Evolutionary conservation across 176 grass and related monocot genomes (phyloP).

Genomic region (Tuctoria greenei): DNA sequence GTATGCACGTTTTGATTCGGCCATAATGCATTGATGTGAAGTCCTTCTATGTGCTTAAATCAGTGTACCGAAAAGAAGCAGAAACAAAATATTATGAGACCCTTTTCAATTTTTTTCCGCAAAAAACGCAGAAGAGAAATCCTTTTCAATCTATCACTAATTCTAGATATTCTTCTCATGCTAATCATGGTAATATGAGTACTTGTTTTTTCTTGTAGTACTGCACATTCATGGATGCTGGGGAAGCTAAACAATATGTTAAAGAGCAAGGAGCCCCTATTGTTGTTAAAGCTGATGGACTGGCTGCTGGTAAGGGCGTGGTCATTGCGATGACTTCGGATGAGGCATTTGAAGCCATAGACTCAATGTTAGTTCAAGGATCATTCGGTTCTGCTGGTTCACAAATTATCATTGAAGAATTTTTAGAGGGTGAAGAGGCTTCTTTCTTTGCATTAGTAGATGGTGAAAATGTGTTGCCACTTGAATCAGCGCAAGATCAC

Average conservation of each 20-base stretch:
- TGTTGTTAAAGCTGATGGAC: slow-evolving; percentile 86
- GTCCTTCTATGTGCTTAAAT: not conserved
- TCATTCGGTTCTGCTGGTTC: slow-evolving; percentile 87
- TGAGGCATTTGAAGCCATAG: slow-evolving; percentile 71
- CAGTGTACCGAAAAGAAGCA: not conserved
- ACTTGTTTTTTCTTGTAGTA: slow-evolving; percentile 50
- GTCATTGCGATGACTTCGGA: slow-evolving; percentile 70
- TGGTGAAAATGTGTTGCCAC: slow-evolving; percentile 72
- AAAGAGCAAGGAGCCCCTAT: slow-evolving; percentile 70
- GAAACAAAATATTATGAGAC: not conserved
- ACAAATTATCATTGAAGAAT: slow-evolving; percentile 70
- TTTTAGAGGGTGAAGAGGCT: slow-evolving; percentile 86
- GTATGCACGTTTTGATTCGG: no score
- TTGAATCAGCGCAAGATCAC: slow-evolving; percentile 93
- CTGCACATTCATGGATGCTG: slow-evolving; percentile 62
- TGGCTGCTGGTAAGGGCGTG: slow-evolving; percentile 88
- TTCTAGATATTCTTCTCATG: not conserved
- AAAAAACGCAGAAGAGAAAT: not conserved
- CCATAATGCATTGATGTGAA: not conserved
- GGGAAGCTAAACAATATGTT: slow-evolving; percentile 70
- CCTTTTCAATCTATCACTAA: not conserved
- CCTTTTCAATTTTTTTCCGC: no score
- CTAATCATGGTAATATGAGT: not conserved
- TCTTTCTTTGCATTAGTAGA: slow-evolving; percentile 98
- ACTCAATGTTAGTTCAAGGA: slow-evolving; percentile 76